Conservation (phyloP, 1,284 basidiomycete genomes). For the Chiua sp. region DNA sequence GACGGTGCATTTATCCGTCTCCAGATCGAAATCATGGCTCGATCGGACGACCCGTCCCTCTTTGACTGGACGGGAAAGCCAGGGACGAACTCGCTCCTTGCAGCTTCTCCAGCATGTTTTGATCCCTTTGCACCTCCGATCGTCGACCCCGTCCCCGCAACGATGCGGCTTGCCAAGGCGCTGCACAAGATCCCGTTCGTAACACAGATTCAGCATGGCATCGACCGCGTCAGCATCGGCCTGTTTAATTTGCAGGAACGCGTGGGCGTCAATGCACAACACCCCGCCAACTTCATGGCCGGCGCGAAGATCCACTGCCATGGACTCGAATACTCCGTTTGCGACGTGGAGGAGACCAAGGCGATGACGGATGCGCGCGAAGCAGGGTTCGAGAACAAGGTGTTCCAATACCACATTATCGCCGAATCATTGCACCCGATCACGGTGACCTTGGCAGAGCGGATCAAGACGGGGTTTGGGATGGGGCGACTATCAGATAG, state of each 20-base stretch:
- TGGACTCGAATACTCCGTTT: slow-evolving; percentile 22
- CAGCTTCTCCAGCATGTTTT: slow-evolving; percentile 20
- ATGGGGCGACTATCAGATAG: slow-evolving; percentile 17
- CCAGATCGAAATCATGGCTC: slow-evolving; percentile 29
- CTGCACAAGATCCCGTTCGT: slow-evolving; percentile 20
- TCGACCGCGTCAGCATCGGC: slow-evolving; percentile 18
- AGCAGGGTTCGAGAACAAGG: neutral
- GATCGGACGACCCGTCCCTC: slow-evolving; percentile 23
- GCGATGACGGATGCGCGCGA: slow-evolving; percentile 13
- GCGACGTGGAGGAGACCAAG: slow-evolving; percentile 22
- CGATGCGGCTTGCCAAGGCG: slow-evolving; percentile 5
- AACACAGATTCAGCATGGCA: slow-evolving; percentile 11
- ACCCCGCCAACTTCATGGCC: slow-evolving; percentile 25
- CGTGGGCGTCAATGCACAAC: slow-evolving; percentile 24
- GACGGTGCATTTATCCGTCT: slow-evolving; percentile 22
- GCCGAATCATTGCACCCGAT: slow-evolving; percentile 24
- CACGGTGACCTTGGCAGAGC: slow-evolving; percentile 24
- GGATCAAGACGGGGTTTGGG: slow-evolving; percentile 24
- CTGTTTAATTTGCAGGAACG: slow-evolving; percentile 27
- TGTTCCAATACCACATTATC: slow-evolving; percentile 24
- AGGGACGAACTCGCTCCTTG: slow-evolving; percentile 19
- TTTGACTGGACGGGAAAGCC: slow-evolving; percentile 28
- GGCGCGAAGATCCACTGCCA: slow-evolving; percentile 29
- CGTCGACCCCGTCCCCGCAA: slow-evolving; percentile 21
- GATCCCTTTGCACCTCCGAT: slow-evolving; percentile 23